phyloP scores from a whole-genome alignment of 75 land plant species.

The Picea glauca region DNA sequence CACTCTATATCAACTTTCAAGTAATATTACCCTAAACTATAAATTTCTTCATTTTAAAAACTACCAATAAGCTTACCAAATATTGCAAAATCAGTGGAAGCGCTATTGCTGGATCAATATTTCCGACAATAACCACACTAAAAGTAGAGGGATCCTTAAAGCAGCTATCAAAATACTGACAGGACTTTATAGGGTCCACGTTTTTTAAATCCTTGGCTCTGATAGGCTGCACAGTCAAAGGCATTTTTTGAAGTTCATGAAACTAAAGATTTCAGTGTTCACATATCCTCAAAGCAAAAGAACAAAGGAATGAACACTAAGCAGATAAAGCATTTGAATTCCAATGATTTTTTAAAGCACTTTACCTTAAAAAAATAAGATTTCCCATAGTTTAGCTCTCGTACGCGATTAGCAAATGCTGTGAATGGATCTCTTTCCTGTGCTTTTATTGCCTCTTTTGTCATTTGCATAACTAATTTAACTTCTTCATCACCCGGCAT shows the following conservation, averaged over 20 bases:
- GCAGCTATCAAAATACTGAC: conserved; percentile 85
- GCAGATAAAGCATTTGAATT: neutral
- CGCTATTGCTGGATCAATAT: conserved; percentile 64
- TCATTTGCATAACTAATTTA: conserved; percentile 98
- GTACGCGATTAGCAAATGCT: conserved; percentile 86
- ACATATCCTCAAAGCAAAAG: neutral
- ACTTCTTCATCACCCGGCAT: conserved; percentile 91
- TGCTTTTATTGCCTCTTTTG: conserved; percentile 86
- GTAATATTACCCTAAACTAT: no score
- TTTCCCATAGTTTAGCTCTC: conserved; percentile 94
- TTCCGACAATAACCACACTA: conserved; percentile 89
- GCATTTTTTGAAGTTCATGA: neutral
- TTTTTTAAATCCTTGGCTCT: conserved; percentile 71
- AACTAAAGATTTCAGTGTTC: neutral
- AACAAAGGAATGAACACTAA: neutral
- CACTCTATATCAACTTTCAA: no score
- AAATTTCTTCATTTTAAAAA: no score
- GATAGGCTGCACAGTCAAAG: conserved; percentile 67
- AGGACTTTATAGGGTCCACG: conserved; percentile 81
- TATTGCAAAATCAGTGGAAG: conserved; percentile 78
- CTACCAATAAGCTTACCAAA: conserved; percentile 46
- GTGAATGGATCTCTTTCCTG: conserved; percentile 99
- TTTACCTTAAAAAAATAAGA: conserved; percentile 95
- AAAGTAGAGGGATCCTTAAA: conserved; percentile 94
- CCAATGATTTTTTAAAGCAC: neutral